Evolutionary conservation across 306 rosid species (phyloP), one percentile per base, ranked within the genome.

Genomic region (Cucurbita maxima): DNA sequence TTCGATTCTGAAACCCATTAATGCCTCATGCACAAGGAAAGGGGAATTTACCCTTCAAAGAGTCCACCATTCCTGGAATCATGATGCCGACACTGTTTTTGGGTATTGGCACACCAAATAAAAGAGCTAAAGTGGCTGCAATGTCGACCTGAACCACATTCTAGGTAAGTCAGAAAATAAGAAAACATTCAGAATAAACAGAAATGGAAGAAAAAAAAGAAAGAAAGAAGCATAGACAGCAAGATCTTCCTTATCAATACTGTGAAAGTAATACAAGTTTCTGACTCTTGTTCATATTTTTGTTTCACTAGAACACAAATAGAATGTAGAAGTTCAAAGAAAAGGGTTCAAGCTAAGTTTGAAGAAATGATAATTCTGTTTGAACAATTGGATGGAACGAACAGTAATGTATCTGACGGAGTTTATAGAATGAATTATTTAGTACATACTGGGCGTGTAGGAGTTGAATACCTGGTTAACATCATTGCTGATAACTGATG

Each of bases 101-200:
- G n/a, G 97, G 98, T 81, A 90, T 88, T 72, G 98, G 98, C 72
- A 90, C 90, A 18, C 98, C 92, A 81, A 88, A 86, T 58, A 93
- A 87, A 78, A 88, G 87, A 77, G 97, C 92, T 79, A 93, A 75
- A 58, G 96, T 93, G 62, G 98, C 88, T 41, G 87, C 89, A 67
- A 93, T 87, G 84, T 90, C 98, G 79, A 93, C 91, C 97, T 93
- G 84, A 71, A 48, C 54, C 69, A 79, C 74, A 79, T 44, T 11
- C 44, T 20, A 12, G 38, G 38, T 10, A 66, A 66, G 52, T 63
- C 54, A 66, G 54, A 66, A 63, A 63, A 15, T 61, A 15, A n/a
- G 25, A 63, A 11, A 64, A 0, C 37, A 44, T 66, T 63, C 51
- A 10, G 50, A 5, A 10, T 30, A 40, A 58, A 58, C 63, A 58